A percentile compares a stretch with the other conserved stretches of the same genome.
Evolutionary conservation across 805 yeast species (phyloP).

Genomic region (Blastobotrys attinorum): DNA sequence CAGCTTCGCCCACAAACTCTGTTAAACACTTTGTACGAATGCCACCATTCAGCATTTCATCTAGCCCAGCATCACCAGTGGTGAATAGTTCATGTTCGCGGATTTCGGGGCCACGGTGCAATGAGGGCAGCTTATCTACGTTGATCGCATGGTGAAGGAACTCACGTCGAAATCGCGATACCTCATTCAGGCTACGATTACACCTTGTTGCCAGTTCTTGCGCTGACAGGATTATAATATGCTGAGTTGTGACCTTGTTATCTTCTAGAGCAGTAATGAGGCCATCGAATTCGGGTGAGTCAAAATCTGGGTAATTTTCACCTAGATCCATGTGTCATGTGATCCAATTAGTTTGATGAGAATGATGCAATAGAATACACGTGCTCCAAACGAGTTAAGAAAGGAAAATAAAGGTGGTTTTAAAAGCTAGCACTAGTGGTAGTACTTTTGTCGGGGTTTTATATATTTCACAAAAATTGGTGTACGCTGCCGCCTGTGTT

Average conservation of each 20-base stretch:
- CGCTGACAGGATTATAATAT: slow-evolving; percentile 8
- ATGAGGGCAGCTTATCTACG: neutral
- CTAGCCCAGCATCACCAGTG: slow-evolving; percentile 47
- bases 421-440: no score
- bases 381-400: no score
- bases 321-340: slow-evolving; percentile 8
- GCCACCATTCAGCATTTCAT: slow-evolving; percentile 48
- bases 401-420: no score
- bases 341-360: no score
- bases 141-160: neutral
- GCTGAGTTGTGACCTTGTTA: slow-evolving; percentile 7
- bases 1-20: slow-evolving; percentile 78
- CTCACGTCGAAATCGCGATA: slow-evolving; percentile 7
- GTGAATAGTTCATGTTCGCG: slow-evolving; percentile 23
- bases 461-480: no score
- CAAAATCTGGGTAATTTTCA: slow-evolving; percentile 9
- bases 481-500: no score
- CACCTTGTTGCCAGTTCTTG: slow-evolving; percentile 7
- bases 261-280: slow-evolving; percentile 12
- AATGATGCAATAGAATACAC: no score
- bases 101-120: neutral
- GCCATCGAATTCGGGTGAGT: slow-evolving; percentile 10
- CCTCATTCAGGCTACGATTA: slow-evolving; percentile 11
- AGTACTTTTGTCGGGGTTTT: no score
- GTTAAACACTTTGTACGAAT: slow-evolving; percentile 40